A percentile compares a stretch with the other conserved stretches of the same genome.
Evolutionary conservation across 2,329 filamentous ascomycete genomes (phyloP).

Genomic region (Hypoxylon sp.): DNA sequence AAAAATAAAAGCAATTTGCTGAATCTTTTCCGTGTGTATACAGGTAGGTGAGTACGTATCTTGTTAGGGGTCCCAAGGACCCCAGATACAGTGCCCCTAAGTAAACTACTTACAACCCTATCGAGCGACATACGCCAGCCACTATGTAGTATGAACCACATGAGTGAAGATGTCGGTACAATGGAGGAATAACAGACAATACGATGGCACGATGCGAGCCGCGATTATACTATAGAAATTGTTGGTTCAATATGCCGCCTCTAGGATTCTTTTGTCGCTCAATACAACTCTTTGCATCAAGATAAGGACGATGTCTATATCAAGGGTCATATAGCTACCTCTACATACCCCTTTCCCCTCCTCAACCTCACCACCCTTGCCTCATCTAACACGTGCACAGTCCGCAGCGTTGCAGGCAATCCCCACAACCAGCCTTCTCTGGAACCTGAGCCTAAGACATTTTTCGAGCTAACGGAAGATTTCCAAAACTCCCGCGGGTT

Average conservation of each 20-base stretch:
- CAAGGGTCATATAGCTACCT: conserved; percentile 21
- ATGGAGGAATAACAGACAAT: conserved; percentile 23
- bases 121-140: conserved; percentile 29
- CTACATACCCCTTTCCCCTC: conserved; percentile 20
- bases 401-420: conserved; percentile 26
- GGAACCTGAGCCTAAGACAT: conserved; percentile 13
- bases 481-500: conserved; percentile 29
- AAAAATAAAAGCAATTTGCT: conserved; percentile 9
- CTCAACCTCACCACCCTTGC: conserved; percentile 21
- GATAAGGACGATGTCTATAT: conserved; percentile 25
- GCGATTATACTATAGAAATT: conserved; percentile 26
- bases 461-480: conserved; percentile 22
- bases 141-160: conserved; percentile 30
- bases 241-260: conserved; percentile 28
- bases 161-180: conserved; percentile 28
- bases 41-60: not conserved
- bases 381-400: conserved; percentile 32
- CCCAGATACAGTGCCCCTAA: conserved; percentile 5
- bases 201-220: conserved; percentile 22
- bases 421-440: conserved; percentile 29
- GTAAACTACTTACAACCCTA: conserved; percentile 26
- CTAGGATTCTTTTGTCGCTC: conserved; percentile 19
- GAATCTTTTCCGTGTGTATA: not conserved
- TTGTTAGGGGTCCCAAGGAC: not conserved
- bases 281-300: conserved; percentile 26